Base-by-base conservation (phyloP, 2,329 filamentous ascomycete genomes). In the Alternaria gansuensis region DNA sequence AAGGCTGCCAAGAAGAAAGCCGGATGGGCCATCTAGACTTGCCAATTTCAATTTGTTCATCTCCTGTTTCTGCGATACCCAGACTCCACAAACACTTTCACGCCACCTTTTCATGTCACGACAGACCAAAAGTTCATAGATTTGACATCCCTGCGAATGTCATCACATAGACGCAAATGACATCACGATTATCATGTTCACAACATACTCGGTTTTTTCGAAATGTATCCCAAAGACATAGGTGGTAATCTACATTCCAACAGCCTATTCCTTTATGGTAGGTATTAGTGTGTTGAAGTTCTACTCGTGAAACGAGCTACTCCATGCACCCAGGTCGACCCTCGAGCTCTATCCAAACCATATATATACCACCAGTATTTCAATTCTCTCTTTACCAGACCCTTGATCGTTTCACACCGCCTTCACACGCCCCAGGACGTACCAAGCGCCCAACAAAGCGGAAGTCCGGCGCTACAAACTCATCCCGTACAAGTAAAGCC, bases 1-100 rank as follows among this genome's bases (percentile, higher is more conserved):
- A 76, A 74, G 60, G 71, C 71, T 7, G 75, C 75, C 13, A 77
- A 77, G 56, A 72, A 75, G 56, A 76, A 75, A 56, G 75, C 73
- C 4, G 73, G 73, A 5, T 75, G 73, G 73, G 68, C 72, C 7
- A 63, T 75, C 17, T 75, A 51, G 58, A 36, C n/a, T 17, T 13
- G 37, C 34, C 31, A 13, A 9, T 8, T 28, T 7, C 26, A 24
- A 23, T 29, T 37, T 11, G n/a, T 56, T 39, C 34, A 17, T 8
- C 28, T 48, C 50, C 24, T 23, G 7, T 49, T 54, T 31, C 51
- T 54, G 43, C 50, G 55, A 58, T 58, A 58, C 55, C 50, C 55
- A 48, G 31, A 34, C 21, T 28, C 39, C 24, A 39, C n/a, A 21
- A 34, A 14, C 17, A n/a, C 31, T 13, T 48, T 34, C 11, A 23